phyloP scores from a whole-genome alignment of 2,329 filamentous ascomycete species.

The Neospermospora avenae region DNA sequence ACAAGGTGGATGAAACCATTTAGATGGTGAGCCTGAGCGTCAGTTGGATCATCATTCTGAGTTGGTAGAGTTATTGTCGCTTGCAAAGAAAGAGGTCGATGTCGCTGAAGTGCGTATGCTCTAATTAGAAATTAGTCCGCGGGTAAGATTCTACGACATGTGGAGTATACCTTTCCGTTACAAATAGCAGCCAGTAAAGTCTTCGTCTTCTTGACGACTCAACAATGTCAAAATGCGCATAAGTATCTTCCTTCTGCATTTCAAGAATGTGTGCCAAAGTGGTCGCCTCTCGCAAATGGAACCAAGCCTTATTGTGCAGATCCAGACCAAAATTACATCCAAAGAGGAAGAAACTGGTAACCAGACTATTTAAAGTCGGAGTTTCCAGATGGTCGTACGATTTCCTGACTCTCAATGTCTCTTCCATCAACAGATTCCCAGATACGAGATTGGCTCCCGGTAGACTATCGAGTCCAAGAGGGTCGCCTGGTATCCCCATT shows the following conservation, averaged over 20 bases:
- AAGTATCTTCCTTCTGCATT: slow-evolving; percentile 62
- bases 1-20: slow-evolving; percentile 58
- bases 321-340: slow-evolving; percentile 69
- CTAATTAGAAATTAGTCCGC: slow-evolving; percentile 35
- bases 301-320: slow-evolving; percentile 75
- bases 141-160: not conserved
- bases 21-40: slow-evolving; percentile 50
- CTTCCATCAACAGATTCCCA: slow-evolving; percentile 64
- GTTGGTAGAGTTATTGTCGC: slow-evolving; percentile 65
- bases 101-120: slow-evolving; percentile 68
- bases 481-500: slow-evolving; percentile 59
- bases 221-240: slow-evolving; percentile 53
- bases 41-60: slow-evolving; percentile 56
- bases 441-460: slow-evolving; percentile 58
- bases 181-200: slow-evolving; percentile 70
- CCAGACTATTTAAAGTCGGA: slow-evolving; percentile 55
- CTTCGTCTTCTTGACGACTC: slow-evolving; percentile 63
- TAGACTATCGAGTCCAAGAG: slow-evolving; percentile 53
- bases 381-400: slow-evolving; percentile 57
- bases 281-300: slow-evolving; percentile 71
- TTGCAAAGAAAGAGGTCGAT: slow-evolving; percentile 67
- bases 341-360: slow-evolving; percentile 78
- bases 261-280: slow-evolving; percentile 62
- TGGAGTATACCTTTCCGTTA: slow-evolving; percentile 60
- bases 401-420: slow-evolving; percentile 62